These are phyloP conservation scores for Botryotinia calthae DNA, from an alignment of 2,329 filamentous ascomycete species.

Conservation along the genomic window DNA sequence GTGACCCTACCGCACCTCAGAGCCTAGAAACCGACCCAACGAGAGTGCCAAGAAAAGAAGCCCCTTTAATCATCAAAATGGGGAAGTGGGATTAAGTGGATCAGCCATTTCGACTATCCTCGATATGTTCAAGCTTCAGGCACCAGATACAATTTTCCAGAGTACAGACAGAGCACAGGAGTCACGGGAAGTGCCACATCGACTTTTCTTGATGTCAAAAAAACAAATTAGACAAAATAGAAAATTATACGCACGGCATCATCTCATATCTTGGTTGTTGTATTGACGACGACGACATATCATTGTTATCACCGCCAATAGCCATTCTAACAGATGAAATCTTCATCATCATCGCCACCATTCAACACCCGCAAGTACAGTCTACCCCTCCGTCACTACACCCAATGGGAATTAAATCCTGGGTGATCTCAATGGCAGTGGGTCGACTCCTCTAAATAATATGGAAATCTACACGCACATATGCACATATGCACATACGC, in stretches of 20 bases:
- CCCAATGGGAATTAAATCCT: no score
- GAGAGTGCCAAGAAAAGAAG: background rate
- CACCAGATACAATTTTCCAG: background rate
- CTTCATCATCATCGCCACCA: background rate
- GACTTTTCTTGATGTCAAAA: background rate
- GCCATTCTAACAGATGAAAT: background rate
- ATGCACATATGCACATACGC: no score
- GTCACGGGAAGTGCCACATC: background rate
- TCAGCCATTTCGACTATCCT: background rate
- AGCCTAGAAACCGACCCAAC: background rate
- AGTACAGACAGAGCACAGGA: background rate
- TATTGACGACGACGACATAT: no score
- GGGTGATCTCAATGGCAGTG: background rate
- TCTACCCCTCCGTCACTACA: background rate
- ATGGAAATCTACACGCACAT: background rate
- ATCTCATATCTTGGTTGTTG: background rate
- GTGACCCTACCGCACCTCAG: background rate
- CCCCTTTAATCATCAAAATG: background rate
- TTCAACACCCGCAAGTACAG: background rate
- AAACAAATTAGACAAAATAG: no score
- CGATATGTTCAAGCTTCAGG: slow-evolving; percentile 4
- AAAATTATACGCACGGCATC: no score
- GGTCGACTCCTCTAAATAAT: background rate
- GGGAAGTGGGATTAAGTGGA: background rate
- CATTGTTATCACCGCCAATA: background rate